phyloP scores from a whole-genome alignment of 164 flowering plant species.

The Tetrastigma voinierianum region DNA sequence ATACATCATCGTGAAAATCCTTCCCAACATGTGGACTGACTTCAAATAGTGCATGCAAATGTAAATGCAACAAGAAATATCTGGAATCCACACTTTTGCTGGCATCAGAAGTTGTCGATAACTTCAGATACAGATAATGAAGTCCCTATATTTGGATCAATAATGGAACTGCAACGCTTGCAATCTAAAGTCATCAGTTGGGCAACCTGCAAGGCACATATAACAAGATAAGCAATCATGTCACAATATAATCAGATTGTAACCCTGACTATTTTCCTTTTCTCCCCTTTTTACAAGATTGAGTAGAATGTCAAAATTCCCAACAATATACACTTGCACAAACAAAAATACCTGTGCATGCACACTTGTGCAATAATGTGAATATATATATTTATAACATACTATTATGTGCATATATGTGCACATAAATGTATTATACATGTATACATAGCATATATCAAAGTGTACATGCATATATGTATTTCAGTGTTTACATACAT shows the following conservation, averaged over 20 bases:
- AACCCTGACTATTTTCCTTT: neutral
- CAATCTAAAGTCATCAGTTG: constrained; percentile 85
- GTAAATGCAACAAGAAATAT: constrained; percentile 74
- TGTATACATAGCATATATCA: no score
- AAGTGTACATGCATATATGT: no score
- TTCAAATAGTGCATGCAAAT: constrained; percentile 85
- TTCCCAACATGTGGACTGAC: constrained; percentile 77
- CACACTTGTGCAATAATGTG: no score
- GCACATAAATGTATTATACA: no score
- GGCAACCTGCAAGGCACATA: constrained; percentile 58
- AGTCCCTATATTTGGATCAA: constrained; percentile 73
- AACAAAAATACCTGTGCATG: no score
- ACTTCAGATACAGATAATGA: constrained; percentile 73
- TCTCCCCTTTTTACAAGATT: neutral
- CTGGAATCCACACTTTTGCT: constrained; percentile 65
- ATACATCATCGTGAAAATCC: constrained; percentile 97
- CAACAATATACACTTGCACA: neutral
- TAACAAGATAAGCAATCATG: neutral
- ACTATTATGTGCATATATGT: no score
- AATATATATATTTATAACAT: no score
- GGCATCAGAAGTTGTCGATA: constrained; percentile 70
- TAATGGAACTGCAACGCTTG: constrained; percentile 73
- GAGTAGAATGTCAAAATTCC: neutral
- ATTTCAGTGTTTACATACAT: no score
- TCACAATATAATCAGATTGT: neutral